Evolutionary conservation across 1,139 yeast genomes (phyloP).

Genomic region (Lizanozyma gosingica): DNA sequence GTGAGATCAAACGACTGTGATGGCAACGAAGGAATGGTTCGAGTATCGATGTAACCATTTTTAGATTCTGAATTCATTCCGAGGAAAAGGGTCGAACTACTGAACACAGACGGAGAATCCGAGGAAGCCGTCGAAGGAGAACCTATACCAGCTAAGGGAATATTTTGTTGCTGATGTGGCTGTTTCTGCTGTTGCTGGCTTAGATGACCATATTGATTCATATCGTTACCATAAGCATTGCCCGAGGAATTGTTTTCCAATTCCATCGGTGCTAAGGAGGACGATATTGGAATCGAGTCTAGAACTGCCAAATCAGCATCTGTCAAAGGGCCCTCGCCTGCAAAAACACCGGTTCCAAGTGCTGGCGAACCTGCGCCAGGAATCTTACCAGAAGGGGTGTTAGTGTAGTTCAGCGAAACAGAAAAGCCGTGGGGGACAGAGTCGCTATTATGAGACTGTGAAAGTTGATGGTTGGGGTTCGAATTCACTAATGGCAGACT

Average conservation of each 20-base stretch:
- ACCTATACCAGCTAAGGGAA: too few species aligned
- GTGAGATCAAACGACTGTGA: background rate
- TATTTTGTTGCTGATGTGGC: too few species aligned
- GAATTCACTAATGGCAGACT: too few species aligned
- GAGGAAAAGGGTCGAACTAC: background rate
- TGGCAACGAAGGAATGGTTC: background rate
- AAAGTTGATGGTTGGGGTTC: background rate
- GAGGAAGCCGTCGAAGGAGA: background rate
- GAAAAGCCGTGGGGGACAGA: too few species aligned
- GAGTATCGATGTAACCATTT: background rate
- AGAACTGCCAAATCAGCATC: background rate
- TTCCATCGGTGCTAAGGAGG: too few species aligned
- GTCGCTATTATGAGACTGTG: too few species aligned
- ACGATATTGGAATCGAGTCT: background rate
- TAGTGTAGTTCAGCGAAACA: background rate
- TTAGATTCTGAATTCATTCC: background rate
- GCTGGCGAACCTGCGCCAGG: background rate
- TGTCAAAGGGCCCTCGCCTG: background rate
- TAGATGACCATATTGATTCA: too few species aligned
- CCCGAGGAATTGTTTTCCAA: too few species aligned
- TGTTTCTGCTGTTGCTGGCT: too few species aligned
- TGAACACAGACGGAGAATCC: background rate
- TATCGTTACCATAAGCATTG: too few species aligned
- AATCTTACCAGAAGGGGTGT: background rate
- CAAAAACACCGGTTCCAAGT: background rate